Evolutionary conservation across 75 land plant species (phyloP), one percentile per base, ranked within the genome.

Genomic region (Pinus tabuliformis): DNA sequence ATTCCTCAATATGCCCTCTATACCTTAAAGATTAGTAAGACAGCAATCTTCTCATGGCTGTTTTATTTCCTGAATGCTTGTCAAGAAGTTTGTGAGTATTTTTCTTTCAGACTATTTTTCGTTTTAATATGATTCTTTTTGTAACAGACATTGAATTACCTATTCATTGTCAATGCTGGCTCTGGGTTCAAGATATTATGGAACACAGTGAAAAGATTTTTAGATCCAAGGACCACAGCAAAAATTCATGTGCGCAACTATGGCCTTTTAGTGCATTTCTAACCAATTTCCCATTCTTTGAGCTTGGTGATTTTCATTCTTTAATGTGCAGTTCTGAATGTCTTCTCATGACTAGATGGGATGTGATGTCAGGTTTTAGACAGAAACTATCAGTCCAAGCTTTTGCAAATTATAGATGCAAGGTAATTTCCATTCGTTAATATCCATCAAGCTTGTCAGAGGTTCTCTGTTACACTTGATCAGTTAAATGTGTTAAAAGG

Each of bases 121-220:
- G 3, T 42, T 68, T 3, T 68, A 42, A n/a, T 68, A 11, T 56
- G 56, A 33, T 57, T 70, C 28, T 28, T 78, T 61, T 61, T 78
- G 61, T 13, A 73, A 72, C 88, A 95, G 98, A 95, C 90, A 22
- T 73, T 95, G 75, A 76, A 86, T 79, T 86, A 86, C 57, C 82
- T 95, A 89, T 91, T 79, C 72, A 93, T 95, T 54, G 89, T 95
- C 30, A 94, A 95, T 83, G 93, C 95, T 59, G 90, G 98, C 57
- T 71, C 79, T 76, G 96, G 96, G 12, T 95, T 95, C 80, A 95
- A 89, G 83, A 36, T 90, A 36, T 81, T 93, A 14, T 95, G 98
- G 98, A 90, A 78, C 77, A 87, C 93, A 28, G 73, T 88, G 30
- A 93, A 88, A 82, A 73, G 82, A 56, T 91, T 95, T 78, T 76